phyloP scores from a whole-genome alignment of 2,329 filamentous ascomycete species.

The Polytolypa hystricis region DNA sequence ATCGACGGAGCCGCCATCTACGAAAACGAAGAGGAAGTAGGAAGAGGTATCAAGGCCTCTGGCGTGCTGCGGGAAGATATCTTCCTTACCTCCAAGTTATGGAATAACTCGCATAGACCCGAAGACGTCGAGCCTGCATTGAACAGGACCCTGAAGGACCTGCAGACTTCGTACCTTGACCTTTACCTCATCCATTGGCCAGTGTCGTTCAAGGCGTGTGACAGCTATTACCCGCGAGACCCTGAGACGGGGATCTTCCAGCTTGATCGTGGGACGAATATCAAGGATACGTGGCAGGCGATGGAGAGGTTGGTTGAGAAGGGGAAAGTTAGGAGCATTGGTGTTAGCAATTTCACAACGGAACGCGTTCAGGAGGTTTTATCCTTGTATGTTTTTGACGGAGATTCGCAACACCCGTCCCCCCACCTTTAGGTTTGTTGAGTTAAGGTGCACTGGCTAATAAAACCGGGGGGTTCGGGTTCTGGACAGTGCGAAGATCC shows the following conservation, averaged over 20 bases:
- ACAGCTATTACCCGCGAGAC: slow-evolving; percentile 29
- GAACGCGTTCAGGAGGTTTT: slow-evolving; percentile 27
- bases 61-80: slow-evolving; percentile 25
- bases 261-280: slow-evolving; percentile 49
- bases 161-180: slow-evolving; percentile 55
- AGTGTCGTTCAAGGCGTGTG: slow-evolving; percentile 7
- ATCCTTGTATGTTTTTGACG: slow-evolving; percentile 6
- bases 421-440: too few species aligned
- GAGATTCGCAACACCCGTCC: too few species aligned
- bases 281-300: slow-evolving; percentile 20
- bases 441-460: slow-evolving; percentile 16
- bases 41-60: slow-evolving; percentile 27
- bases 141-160: slow-evolving; percentile 45
- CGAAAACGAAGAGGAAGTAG: slow-evolving; percentile 34
- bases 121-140: slow-evolving; percentile 36
- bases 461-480: too few species aligned
- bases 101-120: slow-evolving; percentile 26
- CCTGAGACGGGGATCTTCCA: slow-evolving; percentile 39
- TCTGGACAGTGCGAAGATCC: slow-evolving; percentile 17
- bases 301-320: slow-evolving; percentile 19
- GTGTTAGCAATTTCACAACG: slow-evolving; percentile 20
- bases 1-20: slow-evolving; percentile 40
- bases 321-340: slow-evolving; percentile 20
- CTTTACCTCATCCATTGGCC: slow-evolving; percentile 46
- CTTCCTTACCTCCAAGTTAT: slow-evolving; percentile 34